phyloP scores from a whole-genome alignment of 805 yeast species.

The Suhomyces kilbournensis region DNA sequence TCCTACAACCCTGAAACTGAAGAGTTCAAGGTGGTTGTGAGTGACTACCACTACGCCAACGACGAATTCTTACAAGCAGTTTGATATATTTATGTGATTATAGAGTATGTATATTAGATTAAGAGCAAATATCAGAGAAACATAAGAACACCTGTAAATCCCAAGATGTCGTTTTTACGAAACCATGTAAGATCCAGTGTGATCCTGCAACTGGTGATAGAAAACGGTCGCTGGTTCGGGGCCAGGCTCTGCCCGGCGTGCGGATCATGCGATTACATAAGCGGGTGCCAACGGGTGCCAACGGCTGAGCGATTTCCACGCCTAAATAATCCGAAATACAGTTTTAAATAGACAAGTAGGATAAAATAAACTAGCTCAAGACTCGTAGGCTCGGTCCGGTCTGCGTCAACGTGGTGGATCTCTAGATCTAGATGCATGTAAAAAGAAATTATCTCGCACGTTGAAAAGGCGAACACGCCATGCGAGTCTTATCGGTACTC shows the following conservation, averaged over 20 bases:
- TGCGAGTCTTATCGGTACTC: not conserved
- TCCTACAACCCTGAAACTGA: constrained; percentile 42
- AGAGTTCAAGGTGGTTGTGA: constrained; percentile 39
- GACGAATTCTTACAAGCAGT: constrained; percentile 32
- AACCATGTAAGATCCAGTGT: not conserved
- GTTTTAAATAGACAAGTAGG: no score
- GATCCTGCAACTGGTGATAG: not conserved
- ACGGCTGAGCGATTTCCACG: no score
- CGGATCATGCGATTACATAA: not conserved
- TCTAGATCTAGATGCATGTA: not conserved
- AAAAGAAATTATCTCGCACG: not conserved
- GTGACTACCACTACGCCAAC: constrained; percentile 42
- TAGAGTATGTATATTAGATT: constrained; percentile 10
- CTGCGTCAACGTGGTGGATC: not conserved
- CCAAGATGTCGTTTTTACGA: no score
- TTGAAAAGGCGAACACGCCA: not conserved
- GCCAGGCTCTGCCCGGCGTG: not conserved
- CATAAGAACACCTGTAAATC: not conserved
- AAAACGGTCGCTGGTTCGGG: not conserved
- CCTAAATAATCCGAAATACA: no score
- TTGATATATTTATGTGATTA: constrained; percentile 4
- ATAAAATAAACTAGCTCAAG: not conserved
- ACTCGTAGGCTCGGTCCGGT: not conserved
- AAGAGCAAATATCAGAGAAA: not conserved
- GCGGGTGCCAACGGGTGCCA: no score